Conservation (phyloP, 495 filamentous ascomycete genomes). For the Hypomontagnella monticulosa region DNA sequence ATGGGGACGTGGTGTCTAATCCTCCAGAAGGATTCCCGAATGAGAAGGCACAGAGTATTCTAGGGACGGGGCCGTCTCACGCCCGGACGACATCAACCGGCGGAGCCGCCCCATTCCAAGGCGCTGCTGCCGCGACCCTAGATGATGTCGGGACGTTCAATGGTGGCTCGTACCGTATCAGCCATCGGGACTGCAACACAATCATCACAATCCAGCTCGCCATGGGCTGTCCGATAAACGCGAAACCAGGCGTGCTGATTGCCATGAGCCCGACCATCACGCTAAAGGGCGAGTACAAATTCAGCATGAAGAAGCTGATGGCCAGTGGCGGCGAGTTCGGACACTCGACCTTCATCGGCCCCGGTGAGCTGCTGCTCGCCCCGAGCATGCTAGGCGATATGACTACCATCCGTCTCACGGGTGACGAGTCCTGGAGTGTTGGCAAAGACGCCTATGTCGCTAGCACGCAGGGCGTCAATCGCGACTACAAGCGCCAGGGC, state of each 20-base stretch:
- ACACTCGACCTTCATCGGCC: conserved; percentile 85
- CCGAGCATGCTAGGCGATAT: conserved; percentile 87
- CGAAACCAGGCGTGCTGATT: conserved; percentile 87
- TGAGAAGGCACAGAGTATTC: conserved; percentile 49
- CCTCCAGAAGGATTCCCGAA: conserved; percentile 44
- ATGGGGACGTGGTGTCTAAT: conserved; percentile 46
- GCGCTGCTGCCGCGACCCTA: conserved; percentile 66
- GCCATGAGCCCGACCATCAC: conserved; percentile 91
- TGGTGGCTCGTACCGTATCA: conserved; percentile 91
- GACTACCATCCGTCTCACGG: conserved; percentile 76
- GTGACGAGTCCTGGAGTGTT: conserved; percentile 78
- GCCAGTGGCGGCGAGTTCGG: conserved; percentile 78
- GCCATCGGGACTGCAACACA: conserved; percentile 90
- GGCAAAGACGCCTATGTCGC: conserved; percentile 84
- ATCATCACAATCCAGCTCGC: conserved; percentile 90
- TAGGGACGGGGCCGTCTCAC: conserved; percentile 44
- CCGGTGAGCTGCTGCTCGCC: conserved; percentile 87
- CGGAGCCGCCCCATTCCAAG: conserved; percentile 62
- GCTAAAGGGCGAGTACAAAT: conserved; percentile 80
- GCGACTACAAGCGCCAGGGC: conserved; percentile 86
- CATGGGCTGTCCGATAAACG: conserved; percentile 83
- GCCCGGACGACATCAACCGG: conserved; percentile 56
- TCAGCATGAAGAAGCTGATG: conserved; percentile 85
- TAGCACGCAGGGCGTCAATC: conserved; percentile 77
- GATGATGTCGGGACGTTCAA: conserved; percentile 96